Conservation (phyloP, 2,329 filamentous ascomycete genomes). For the Talaromyces islandicus region DNA sequence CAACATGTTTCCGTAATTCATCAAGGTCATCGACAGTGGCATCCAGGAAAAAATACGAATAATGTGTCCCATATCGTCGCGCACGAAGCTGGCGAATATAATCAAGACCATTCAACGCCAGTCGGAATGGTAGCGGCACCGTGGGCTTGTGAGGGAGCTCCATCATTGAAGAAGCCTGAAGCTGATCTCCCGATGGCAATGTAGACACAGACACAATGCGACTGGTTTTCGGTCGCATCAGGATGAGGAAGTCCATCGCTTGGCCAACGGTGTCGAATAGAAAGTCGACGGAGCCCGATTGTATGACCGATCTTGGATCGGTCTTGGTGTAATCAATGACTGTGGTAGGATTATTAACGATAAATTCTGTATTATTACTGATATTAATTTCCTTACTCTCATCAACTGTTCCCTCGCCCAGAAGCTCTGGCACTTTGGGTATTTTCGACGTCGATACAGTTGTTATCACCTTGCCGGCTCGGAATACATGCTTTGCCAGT, state of each 20-base stretch:
- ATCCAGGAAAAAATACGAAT: conserved; percentile 39
- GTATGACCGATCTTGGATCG: conserved; percentile 32
- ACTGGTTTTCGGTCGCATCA: conserved; percentile 30
- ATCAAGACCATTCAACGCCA: conserved; percentile 27
- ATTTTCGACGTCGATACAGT: conserved; percentile 50
- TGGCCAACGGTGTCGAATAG: conserved; percentile 44
- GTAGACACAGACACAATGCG: conserved; percentile 31
- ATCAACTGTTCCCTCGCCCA: conserved; percentile 43
- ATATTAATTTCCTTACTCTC: conserved; percentile 19
- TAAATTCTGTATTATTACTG: neutral
- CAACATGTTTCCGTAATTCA: conserved; percentile 35
- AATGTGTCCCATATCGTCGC: conserved; percentile 38
- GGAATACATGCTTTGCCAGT: conserved; percentile 46
- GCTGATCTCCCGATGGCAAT: conserved; percentile 26
- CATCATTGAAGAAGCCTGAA: conserved; percentile 26
- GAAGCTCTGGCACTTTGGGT: conserved; percentile 35
- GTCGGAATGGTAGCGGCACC: conserved; percentile 21
- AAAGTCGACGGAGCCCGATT: conserved; percentile 43
- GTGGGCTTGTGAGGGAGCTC: conserved; percentile 17
- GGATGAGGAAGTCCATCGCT: conserved; percentile 37
- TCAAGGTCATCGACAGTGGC: conserved; percentile 38
- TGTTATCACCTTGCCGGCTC: conserved; percentile 46
- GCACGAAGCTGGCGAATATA: conserved; percentile 37
- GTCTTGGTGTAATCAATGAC: conserved; percentile 47
- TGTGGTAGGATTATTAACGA: neutral